Conservation (phyloP, 495 filamentous ascomycete species). For the Trichocladium uniseriatum region DNA sequence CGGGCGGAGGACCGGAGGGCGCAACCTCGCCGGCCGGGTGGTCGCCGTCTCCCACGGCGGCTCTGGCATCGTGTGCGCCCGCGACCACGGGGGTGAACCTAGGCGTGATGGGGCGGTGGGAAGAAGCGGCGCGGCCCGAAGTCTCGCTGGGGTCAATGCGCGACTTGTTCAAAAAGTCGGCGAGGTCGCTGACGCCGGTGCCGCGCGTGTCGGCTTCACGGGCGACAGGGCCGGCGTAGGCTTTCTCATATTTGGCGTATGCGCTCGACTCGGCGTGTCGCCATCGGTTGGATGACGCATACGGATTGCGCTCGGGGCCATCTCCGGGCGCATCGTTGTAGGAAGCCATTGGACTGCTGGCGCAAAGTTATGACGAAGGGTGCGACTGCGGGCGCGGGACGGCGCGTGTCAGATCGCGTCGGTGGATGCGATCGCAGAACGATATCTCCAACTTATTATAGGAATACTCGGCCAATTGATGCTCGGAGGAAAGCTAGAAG, state of each 20-base stretch:
- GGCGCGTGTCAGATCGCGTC: too few species aligned
- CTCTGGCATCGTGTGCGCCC: constrained; percentile 26
- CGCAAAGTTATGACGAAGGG: neutral
- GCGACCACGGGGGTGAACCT: constrained; percentile 36
- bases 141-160: constrained; percentile 31
- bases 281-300: constrained; percentile 42
- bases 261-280: constrained; percentile 44
- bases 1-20: constrained; percentile 10
- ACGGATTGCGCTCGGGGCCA: constrained; percentile 28
- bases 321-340: neutral
- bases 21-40: neutral
- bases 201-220: constrained; percentile 33
- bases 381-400: too few species aligned
- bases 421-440: too few species aligned
- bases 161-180: constrained; percentile 41
- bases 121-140: neutral
- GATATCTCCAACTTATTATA: too few species aligned
- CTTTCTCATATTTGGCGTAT: constrained; percentile 24
- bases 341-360: neutral
- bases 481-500: neutral
- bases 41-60: neutral
- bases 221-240: constrained; percentile 21
- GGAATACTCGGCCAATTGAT: constrained; percentile 1
- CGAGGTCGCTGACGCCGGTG: constrained; percentile 34
- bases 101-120: constrained; percentile 14